These are phyloP conservation scores for Huntiella omanensis DNA, from an alignment of 2,329 filamentous ascomycete genomes.

Conservation along the genomic window DNA sequence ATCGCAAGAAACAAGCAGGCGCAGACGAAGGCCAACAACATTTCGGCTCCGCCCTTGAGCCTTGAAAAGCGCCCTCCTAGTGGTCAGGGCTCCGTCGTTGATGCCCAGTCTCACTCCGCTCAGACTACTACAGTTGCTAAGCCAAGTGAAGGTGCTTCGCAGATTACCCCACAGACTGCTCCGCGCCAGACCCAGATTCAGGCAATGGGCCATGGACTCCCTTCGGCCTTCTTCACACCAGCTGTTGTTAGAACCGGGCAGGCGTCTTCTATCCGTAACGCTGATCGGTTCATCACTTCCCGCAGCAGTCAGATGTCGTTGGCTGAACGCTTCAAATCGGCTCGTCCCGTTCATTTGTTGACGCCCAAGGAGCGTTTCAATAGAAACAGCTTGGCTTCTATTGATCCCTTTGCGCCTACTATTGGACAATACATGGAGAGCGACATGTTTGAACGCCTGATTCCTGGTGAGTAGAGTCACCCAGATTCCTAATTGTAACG, in stretches of 20 bases:
- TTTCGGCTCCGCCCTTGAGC: not conserved
- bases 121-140: not conserved
- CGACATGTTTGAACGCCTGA: conserved; percentile 3
- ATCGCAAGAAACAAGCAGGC: not conserved
- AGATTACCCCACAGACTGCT: not conserved
- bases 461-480: conserved; percentile 2
- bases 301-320: conserved; percentile 3
- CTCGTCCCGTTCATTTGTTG: not conserved
- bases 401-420: conserved; percentile 8
- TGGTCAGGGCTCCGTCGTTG: not conserved
- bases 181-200: not conserved
- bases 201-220: not conserved
- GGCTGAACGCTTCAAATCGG: conserved; percentile 4
- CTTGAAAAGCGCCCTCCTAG: not conserved
- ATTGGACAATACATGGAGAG: conserved; percentile 3
- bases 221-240: conserved; percentile 4
- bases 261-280: not conserved
- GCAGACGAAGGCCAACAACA: not conserved
- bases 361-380: conserved; percentile 4
- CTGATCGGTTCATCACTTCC: conserved; percentile 8
- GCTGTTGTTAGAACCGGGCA: not conserved
- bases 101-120: too few relatives aligned
- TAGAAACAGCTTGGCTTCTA: conserved; percentile 2
- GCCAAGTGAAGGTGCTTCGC: not conserved
- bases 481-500: not conserved